These are phyloP conservation scores for Lachnellula arida DNA, from an alignment of 2,329 filamentous ascomycete genomes.

Conservation along the genomic window DNA sequence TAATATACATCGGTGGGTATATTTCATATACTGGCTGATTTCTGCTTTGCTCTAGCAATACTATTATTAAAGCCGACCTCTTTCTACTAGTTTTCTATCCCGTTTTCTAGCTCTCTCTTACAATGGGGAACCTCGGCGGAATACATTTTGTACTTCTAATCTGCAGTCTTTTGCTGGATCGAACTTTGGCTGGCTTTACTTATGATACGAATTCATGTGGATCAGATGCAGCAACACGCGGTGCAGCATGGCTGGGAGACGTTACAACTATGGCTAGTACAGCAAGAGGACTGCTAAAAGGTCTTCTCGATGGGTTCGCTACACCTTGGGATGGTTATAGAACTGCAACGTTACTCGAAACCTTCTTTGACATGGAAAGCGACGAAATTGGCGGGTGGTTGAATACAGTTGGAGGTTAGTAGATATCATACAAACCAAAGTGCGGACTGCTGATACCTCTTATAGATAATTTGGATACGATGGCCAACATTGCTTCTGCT, in stretches of 20 bases:
- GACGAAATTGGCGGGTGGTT: background rate
- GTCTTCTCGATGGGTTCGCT: too few relatives aligned
- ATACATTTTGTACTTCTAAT: background rate
- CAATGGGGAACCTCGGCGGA: background rate
- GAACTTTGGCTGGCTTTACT: background rate
- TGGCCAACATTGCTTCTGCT: background rate
- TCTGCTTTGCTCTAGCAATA: background rate
- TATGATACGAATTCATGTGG: background rate
- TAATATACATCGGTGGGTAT: background rate
- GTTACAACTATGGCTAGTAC: background rate
- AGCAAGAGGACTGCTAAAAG: background rate
- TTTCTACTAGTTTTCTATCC: background rate
- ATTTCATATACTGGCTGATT: background rate
- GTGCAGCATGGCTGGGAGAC: background rate
- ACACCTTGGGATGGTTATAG: background rate
- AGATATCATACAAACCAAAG: background rate
- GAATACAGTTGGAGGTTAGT: background rate
- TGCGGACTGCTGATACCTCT: background rate
- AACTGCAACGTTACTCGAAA: background rate
- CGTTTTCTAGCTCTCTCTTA: background rate
- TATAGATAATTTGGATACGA: background rate
- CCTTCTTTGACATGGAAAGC: background rate
- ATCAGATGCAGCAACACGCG: background rate
- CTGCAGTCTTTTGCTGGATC: background rate
- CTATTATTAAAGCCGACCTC: background rate